phyloP scores from a whole-genome alignment of 441 rosid species.

The Theobroma grandiflorum region DNA sequence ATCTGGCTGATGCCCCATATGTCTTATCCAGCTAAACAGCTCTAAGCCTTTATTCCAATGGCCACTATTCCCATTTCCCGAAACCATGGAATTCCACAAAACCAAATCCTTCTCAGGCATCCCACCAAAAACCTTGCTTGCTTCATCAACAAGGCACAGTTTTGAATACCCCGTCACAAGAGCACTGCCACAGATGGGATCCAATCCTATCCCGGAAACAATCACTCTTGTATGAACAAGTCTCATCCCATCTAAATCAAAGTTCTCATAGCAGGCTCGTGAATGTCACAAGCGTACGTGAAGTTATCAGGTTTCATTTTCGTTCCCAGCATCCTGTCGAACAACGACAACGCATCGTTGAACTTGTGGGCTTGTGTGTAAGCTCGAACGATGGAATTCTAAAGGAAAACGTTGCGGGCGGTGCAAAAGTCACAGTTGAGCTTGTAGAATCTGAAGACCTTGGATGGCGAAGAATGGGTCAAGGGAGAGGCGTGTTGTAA shows the following conservation, averaged over 20 bases:
- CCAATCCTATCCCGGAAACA: conserved; percentile 66
- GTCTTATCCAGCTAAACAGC: conserved; percentile 61
- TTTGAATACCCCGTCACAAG: conserved; percentile 76
- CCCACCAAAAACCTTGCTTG: conserved; percentile 56
- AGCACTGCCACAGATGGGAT: conserved; percentile 69
- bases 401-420: conserved; percentile 75
- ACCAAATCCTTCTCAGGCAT: conserved; percentile 70
- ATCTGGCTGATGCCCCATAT: conserved; percentile 56
- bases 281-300: conserved; percentile 68
- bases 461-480: conserved; percentile 81
- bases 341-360: conserved; percentile 43
- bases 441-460: conserved; percentile 50
- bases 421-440: conserved; percentile 49
- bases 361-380: conserved; percentile 57
- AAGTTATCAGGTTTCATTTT: conserved; percentile 67
- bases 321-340: conserved; percentile 52
- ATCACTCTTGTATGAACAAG: conserved; percentile 63
- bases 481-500: conserved; percentile 48
- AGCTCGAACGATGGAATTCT: conserved; percentile 85
- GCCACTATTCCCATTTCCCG: conserved; percentile 64
- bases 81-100: conserved; percentile 76
- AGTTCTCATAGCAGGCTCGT: conserved; percentile 66
- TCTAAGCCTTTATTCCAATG: conserved; percentile 56
- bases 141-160: conserved; percentile 54
- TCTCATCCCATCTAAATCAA: conserved; percentile 50